Evolutionary conservation across 2,329 filamentous ascomycete species (phyloP), one percentile per base, ranked within the genome.

Genomic region (Penicillium sp.): DNA sequence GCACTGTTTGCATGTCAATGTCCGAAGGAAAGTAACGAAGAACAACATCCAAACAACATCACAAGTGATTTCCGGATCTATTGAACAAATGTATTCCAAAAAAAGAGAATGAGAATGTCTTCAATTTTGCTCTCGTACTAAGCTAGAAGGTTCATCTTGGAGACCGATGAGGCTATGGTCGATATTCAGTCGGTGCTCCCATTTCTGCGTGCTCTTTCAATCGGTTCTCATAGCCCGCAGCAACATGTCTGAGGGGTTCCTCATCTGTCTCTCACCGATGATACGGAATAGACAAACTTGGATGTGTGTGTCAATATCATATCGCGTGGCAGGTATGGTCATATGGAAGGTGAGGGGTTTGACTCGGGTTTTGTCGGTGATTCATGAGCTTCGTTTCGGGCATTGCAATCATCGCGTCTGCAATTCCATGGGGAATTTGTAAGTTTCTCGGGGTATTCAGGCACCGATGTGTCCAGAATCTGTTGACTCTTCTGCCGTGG

Each of bases 401-500:
- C 11, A 32, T 44, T 11, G 10, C 21, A 9, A 29, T 18, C 38
- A n/a, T 42, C 43, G 43, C 49, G n/a, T 9, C 32, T 47, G 47
- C 38, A 44, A 47, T 31, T 36, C 45, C 18, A 34, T 34, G 31
- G 31, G 31, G 31, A 9, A 3, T 34, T 32, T 34, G 31, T 9
- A 11, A 1, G 31, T 34, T 11, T 34, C 4, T 34, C 4, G 31
- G 31, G 31, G 10, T 34, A 14, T 31, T 53, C 10, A 54, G 32
- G 16, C 11, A 3, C 32, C 24, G n/a, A 5, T 42, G n/a, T 32
- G 16, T 6, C 43, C 10, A 7, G n/a, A 6, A 5, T n/a, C 14
- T 27, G 18, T 16, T 34, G 42, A 31, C 55, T 75, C 71, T 31
- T 74, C 63, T 55, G 74, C 65, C 9, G 75, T 74, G 5, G 78